Conservation (phyloP, 805 yeast species). For the Candida tallmaniae region DNA sequence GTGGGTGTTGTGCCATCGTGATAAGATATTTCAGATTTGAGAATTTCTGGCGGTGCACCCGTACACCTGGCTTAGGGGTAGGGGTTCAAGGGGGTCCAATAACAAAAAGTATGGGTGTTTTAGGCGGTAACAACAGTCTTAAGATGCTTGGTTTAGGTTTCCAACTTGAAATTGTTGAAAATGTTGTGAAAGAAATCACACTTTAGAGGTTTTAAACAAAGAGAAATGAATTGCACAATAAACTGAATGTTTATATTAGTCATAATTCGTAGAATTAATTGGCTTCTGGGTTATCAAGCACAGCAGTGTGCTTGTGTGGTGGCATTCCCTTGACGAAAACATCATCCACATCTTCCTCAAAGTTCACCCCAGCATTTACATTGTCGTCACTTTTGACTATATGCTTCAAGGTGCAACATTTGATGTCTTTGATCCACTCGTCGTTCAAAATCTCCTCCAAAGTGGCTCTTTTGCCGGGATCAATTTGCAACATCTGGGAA, state of each 20-base stretch:
- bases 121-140: too few species aligned
- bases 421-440: constrained; percentile 65
- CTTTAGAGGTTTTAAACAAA: too few species aligned
- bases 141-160: too few species aligned
- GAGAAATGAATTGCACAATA: too few species aligned
- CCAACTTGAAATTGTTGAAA: too few species aligned
- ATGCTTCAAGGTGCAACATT: constrained; percentile 50
- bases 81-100: too few species aligned
- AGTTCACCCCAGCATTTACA: constrained; percentile 17
- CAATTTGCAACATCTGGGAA: constrained; percentile 59
- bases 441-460: constrained; percentile 62
- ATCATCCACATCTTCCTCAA: constrained; percentile 37
- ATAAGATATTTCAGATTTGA: neutral
- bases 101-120: neutral
- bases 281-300: constrained; percentile 14
- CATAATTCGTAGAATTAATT: constrained; percentile 2
- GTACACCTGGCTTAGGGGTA: too few species aligned
- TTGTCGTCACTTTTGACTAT: constrained; percentile 16
- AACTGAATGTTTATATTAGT: neutral
- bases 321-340: constrained; percentile 33
- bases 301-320: constrained; percentile 37
- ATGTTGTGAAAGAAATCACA: too few species aligned
- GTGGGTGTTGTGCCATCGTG: constrained; percentile 15
- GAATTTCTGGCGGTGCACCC: too few species aligned
- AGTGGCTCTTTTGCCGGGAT: constrained; percentile 59